Base-by-base conservation (phyloP, 2,329 filamentous ascomycete genomes). In the Calonectria leucothoes region DNA sequence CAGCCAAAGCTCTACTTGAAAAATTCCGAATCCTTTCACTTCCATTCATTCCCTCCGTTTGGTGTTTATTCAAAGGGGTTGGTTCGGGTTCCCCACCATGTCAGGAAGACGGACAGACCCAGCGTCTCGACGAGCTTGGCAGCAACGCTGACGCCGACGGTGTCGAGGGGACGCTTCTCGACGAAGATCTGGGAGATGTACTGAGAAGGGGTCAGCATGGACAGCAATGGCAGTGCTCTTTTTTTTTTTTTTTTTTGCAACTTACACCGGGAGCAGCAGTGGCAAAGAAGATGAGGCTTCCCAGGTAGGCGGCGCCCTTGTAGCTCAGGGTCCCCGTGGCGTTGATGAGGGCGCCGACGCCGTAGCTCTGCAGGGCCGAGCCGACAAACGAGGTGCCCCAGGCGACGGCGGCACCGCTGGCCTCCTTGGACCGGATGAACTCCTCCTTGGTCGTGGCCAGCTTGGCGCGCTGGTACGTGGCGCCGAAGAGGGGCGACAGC, bases 11-110 rank as follows among this genome's bases (percentile, higher is more conserved):
- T 8, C 42, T 6, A 45, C n/a, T 3, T 4, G 3, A 35, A 15
- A 39, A 25, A 39, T n/a, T n/a, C n/a, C n/a, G 49, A 59, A 29
- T 7, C 15, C n/a, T 12, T 45, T 45, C 42, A 31, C n/a, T 39
- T 25, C 27, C 31, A 29, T 61, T 29, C n/a, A n/a, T 25, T 17
- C 33, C 33, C 6, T 17, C 4, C 20, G 14, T n/a, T 82, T n/a
- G n/a, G n/a, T n/a, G n/a, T n/a, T 90, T 94, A 96, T 83, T 95
- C 92, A 86, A 98, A 97, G 74, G 95, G 95, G 89, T 95, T 96
- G 87, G 95, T 97, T 84, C 94, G 93, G 82, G 96, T 98, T 82
- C 96, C 96, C 96, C 96, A 98, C 94, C 95, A 98, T 84, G 95
- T 98, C 81, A 98, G 90, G 91, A 98, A 95, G 82, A 98, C 85